Base-by-base conservation (phyloP, 441 rosid genomes). In the Populus trichocarpa region DNA sequence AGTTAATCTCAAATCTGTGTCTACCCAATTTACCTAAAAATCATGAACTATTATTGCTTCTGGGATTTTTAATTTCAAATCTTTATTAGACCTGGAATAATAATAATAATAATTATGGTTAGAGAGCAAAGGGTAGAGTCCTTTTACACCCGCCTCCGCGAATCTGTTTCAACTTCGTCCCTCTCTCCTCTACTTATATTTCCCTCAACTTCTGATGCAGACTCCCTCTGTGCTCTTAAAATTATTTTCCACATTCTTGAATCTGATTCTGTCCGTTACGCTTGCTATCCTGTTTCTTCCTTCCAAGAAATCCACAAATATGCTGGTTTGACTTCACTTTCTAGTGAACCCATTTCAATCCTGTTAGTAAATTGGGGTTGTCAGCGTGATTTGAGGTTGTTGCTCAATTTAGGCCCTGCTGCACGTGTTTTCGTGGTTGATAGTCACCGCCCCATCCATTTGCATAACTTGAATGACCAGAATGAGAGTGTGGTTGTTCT, bases 281-380 rank as follows among this genome's bases (percentile, higher is more conserved):
- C 99, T 5, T 96, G 98, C 80, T 96, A 89, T 69, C 99, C 98
- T 0, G 98, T 96, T 33, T 94, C 98, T 3, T 94, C 97, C 16
- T 96, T 96, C 70, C 85, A 85, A 69, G 97, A 94, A 70, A 92
- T 96, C 23, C 89, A 88, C 73, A 87, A 94, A 35, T 90, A 91
- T 38, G 88, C 90, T 67, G 89, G 86, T 69, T 65, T 92, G 83
- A 76, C 83, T 77, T 86, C 93, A 50, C 82, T 88, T 0, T 90
- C 84, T 1, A 84, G 71, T 12, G 84, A 26, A 28, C 89, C 92
- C n/a, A 81, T 90, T 26, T 88, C 97, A 1, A 84, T 96, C 1
- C 81, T 94, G 5, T 77, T 96, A 76, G 86, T 92, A 8, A 96
- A 94, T 67, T 94, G 99, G 99, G 99, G 97, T 4, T 94, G 93